A percentile compares a stretch with the other conserved stretches of the same genome.
phyloP scores from a whole-genome alignment of 768 basidiomycete genomes.

The Collybia mongolica region DNA sequence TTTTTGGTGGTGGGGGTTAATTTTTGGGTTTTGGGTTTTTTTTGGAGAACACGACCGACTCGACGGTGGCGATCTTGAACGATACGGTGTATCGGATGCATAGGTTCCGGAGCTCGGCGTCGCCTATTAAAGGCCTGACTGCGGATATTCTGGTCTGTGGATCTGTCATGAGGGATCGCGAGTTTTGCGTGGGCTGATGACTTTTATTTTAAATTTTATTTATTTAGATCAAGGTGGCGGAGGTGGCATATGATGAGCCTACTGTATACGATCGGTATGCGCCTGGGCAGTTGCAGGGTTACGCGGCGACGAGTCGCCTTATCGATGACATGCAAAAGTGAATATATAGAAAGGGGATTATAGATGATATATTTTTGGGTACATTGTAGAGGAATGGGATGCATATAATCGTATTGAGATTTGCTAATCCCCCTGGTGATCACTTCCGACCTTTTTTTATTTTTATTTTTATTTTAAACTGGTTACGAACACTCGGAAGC shows the following conservation, averaged over 20 bases:
- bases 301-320: conserved; percentile 16
- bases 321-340: background rate
- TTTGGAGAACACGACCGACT: conserved; percentile 67
- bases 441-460: no score
- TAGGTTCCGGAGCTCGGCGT: conserved; percentile 74
- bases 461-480: no score
- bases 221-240: conserved; percentile 62
- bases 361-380: no score
- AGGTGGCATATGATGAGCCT: conserved; percentile 55
- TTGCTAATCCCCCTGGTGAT: no score
- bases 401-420: no score
- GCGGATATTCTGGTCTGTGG: conserved; percentile 72
- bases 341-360: no score
- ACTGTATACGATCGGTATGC: conserved; percentile 61
- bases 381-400: no score
- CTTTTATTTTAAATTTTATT: background rate
- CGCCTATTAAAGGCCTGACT: conserved; percentile 83
- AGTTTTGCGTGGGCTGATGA: background rate
- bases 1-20: background rate
- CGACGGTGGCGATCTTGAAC: conserved; percentile 43
- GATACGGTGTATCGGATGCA: conserved; percentile 74
- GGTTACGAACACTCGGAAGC: no score
- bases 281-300: conserved; percentile 41
- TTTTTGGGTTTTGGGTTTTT: background rate
- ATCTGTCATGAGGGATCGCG: no score